Evolutionary conservation across 2,329 filamentous ascomycete genomes (phyloP), one percentile per base, ranked within the genome.

Genomic region (Blumeriella jaapii): DNA sequence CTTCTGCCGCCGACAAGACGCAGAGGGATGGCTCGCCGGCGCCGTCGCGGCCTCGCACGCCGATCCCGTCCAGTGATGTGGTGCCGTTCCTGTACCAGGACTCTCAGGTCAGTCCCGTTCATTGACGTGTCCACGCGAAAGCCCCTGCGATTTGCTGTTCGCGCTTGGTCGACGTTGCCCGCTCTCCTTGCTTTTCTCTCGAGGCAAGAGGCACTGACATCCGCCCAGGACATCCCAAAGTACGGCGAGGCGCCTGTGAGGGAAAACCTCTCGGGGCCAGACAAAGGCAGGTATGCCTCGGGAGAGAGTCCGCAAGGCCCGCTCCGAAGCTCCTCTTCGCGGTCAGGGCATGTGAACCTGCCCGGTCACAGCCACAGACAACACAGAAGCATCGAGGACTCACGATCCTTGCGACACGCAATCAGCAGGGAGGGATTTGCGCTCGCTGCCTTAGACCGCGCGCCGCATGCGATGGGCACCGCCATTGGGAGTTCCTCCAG

Each of bases 31-130:
- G 68, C 29, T 93, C 87, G 34, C 85, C 85, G 25, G 71, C 73
- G 34, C 75, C 74, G 19, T 86, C 82, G 17, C 71, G 84, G 47
- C 84, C 87, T 30, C 72, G 81, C 49, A 93, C 84, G n/a, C 86
- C 87, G 9, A 68, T 86, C 33, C 83, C 83, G 26, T 84, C 83
- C 9, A 91, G 84, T 53, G 89, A 96, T 60, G 86, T 98, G 39
- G 91, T 93, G 24, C 91, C 91, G n/a, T 98, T 94, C 69, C 70
- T 93, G 43, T 96, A 91, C 56, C 91, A 96, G 60, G 84, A 91
- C 55, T 71, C 71, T 47, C 74, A 83, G 63, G 79, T 83, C 59
- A 65, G 76, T 69, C 15, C 19, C 11, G n/a, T n/a, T n/a, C n/a
- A n/a, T n/a, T n/a, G n/a, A n/a, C n/a, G n/a, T n/a, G n/a, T n/a